Base-by-base conservation (phyloP, 768 basidiomycete species). In the Hebeloma cylindrosporum region DNA sequence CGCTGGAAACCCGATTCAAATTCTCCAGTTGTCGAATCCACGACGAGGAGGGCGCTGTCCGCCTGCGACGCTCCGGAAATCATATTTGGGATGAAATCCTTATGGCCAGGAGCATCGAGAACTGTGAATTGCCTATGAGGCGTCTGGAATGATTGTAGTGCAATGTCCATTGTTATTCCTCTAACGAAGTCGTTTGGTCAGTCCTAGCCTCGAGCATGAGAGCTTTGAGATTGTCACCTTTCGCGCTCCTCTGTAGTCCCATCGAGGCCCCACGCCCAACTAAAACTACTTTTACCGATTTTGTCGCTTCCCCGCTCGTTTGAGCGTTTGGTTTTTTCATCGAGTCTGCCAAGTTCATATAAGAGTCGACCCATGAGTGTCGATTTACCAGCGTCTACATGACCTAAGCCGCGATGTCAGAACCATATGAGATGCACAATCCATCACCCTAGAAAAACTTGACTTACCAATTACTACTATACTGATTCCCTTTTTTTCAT, bases 1-100 rank as follows among this genome's bases (percentile, higher is more conserved):
- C 86, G 77, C 26, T 90, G 87, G 58, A 98, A 99, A 2, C 95
- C 95, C 17, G 91, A 85, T 65, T 99, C 96, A 53, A 99, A 99
- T 60, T 94, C 93, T 14, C 95, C 95, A 1, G 75, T 81, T 4
- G 85, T 74, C 1, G 93, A 84, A 62, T 96, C 96, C 20, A 99
- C 83, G 3, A 98, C 94, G 16, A 98, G 80, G 6, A 98, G 66
- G 0, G 96, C 93, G 35, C 91, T 91, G 54, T 98, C 96, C 0
- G 95, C 96, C 65, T 97, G 96, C 2, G 94, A 84, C 5, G 96
- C 95, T 1, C 96, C 96, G 0, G 94, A 97, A 40, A 99, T 99
- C 95, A 98, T 98, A 61, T 98, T 98, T 1, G 96, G 96, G 51
- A 99, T 88, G 57, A 98, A 98, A 60, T 99, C 96, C 53, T 84